Evolutionary conservation across 805 yeast genomes (phyloP), one percentile per base, ranked within the genome.

Genomic region (Saturnispora silvae): DNA sequence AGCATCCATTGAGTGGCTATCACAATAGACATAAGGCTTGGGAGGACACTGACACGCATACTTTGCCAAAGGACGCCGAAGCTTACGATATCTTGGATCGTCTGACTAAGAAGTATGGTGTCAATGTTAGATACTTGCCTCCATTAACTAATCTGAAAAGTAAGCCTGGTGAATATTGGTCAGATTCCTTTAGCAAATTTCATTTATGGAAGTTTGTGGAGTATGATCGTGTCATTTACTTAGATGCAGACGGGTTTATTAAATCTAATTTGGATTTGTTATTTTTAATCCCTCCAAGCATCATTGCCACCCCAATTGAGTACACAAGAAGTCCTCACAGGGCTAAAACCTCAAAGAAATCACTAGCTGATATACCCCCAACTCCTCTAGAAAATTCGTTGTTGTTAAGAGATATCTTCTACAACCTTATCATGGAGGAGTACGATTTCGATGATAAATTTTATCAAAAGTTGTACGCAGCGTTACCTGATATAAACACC

Each of bases 241-340:
- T 77, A 46, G 84, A 77, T 51, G 64, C 76, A 8, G 83, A 77
- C 54, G 65, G 77, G 3, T 40, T 52, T 6, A 46, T 74, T 11
- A 43, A 50, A 14, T 51, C 51, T 8, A 52, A 63, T 29, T 40
- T 74, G 47, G 78, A 73, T 52, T 76, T 72, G 41, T 48, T 72
- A 29, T 71, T 73, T 45, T 65, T 70, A 41, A 28, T 69, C 3
- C 76, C 77, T 8, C 64, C 63, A 1, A 61, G 64, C 31, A 56
- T 61, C 37, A 49, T 72, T 35, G 70, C 75, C 0, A 59, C 67
- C 28, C 69, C 76, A 3, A 42, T 67, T 0, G 49, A 56, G 19
- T 47, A 54, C 25, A 42, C 51, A 5, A 40, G 46, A 7, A 61
- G 17, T 3, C 26, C 33, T 8, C 27, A 22, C 1, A 24, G 20